A percentile compares a stretch with the other conserved stretches of the same genome.
These are phyloP conservation scores for Ogataea trehalophila DNA, from an alignment of 805 yeast genomes.

Conservation along the genomic window DNA sequence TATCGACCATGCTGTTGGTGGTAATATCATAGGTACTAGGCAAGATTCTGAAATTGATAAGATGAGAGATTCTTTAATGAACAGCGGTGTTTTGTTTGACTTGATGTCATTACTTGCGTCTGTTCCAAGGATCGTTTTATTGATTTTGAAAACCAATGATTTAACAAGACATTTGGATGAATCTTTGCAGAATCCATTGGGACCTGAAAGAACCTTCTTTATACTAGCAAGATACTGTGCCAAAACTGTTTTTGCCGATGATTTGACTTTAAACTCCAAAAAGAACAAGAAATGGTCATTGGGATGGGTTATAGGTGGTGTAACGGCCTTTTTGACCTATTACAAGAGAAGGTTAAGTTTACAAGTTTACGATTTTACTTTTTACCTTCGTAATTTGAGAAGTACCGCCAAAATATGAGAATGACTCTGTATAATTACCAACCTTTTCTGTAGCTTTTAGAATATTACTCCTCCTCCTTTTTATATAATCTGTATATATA, in stretches of 20 bases:
- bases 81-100: slow-evolving; percentile 61
- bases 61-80: slow-evolving; percentile 62
- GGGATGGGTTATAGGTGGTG: slow-evolving; percentile 23
- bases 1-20: slow-evolving; percentile 64
- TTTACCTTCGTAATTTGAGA: slow-evolving; percentile 13
- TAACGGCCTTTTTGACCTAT: slow-evolving; percentile 29
- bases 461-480: background rate
- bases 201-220: slow-evolving; percentile 81
- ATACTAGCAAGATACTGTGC: slow-evolving; percentile 92
- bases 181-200: slow-evolving; percentile 71
- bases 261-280: slow-evolving; percentile 15
- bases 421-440: background rate
- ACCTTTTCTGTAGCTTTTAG: background rate
- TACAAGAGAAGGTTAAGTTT: slow-evolving; percentile 30
- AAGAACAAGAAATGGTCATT: slow-evolving; percentile 14
- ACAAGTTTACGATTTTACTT: slow-evolving; percentile 28
- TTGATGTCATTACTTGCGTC: slow-evolving; percentile 73
- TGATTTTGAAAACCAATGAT: slow-evolving; percentile 91
- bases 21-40: slow-evolving; percentile 54
- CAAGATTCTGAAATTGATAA: slow-evolving; percentile 55
- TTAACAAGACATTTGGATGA: slow-evolving; percentile 88
- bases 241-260: slow-evolving; percentile 66
- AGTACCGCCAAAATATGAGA: background rate
- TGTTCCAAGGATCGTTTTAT: slow-evolving; percentile 80
- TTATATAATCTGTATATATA: background rate